A percentile compares a stretch with the other conserved stretches of the same genome.
Conservation (phyloP, 2,329 filamentous ascomycete genomes). For the Massarina eburnea region DNA sequence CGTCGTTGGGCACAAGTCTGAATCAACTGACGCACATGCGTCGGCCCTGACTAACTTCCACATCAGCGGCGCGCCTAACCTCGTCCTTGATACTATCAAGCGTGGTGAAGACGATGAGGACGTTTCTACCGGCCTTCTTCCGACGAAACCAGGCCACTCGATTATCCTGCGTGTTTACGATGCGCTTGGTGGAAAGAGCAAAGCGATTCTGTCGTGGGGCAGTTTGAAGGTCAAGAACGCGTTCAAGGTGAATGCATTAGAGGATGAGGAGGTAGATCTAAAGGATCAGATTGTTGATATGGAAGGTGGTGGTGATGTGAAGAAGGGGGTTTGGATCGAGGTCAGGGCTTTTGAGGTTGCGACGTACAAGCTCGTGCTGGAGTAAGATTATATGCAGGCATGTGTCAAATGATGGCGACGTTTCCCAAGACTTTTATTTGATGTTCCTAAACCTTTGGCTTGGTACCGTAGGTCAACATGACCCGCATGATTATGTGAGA, state of each 20-base stretch:
- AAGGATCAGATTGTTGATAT: conserved; percentile 11
- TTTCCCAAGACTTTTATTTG: too few relatives aligned
- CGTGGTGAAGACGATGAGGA: conserved; percentile 66
- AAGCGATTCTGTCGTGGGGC: conserved; percentile 67
- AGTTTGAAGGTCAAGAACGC: conserved; percentile 72
- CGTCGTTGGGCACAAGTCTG: conserved; percentile 46
- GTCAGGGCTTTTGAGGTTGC: conserved; percentile 83
- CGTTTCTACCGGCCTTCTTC: conserved; percentile 58
- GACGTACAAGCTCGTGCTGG: conserved; percentile 65
- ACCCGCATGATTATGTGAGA: too few relatives aligned
- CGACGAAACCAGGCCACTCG: conserved; percentile 68
- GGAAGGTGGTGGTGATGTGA: conserved; percentile 58
- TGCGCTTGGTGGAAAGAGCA: conserved; percentile 77
- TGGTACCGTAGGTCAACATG: too few relatives aligned
- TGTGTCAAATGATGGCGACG: too few relatives aligned
- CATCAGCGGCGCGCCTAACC: conserved; percentile 63
- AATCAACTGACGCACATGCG: conserved; percentile 25
- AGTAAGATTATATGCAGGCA: too few relatives aligned
- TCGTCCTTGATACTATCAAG: conserved; percentile 89
- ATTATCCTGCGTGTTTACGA: conserved; percentile 88
- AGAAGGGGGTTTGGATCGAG: conserved; percentile 54
- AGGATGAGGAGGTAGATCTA: conserved; percentile 73
- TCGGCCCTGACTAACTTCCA: conserved; percentile 59
- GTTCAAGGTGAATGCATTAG: conserved; percentile 81
- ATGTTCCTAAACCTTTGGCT: too few relatives aligned